Base-by-base conservation (phyloP, 192 early-diverging fungal genomes). In the Jimgerdemannia flammicorona region DNA sequence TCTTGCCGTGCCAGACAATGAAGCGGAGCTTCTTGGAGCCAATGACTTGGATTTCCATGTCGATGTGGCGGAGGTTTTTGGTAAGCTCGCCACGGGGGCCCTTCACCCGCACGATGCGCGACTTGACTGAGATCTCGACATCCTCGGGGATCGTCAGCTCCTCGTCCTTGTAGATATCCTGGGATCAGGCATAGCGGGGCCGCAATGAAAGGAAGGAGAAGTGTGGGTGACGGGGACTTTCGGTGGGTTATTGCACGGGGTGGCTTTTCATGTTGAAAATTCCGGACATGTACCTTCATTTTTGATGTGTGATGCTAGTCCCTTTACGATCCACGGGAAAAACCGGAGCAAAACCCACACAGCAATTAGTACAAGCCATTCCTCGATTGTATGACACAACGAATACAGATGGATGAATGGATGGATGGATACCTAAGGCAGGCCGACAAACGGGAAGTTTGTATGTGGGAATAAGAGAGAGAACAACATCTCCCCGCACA, bases 21-120 rank as follows among this genome's bases (percentile, higher is more conserved):
- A 99, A 90, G 78, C 86, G 87, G 85, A 97, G 85, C 86, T 90
- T 92, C 78, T 88, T 83, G 74, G 87, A 87, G 74, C 75, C 83
- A 68, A 86, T 81, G 76, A 90, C 87, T 86, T 87, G 85, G 78
- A 97, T 90, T 80, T 99, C 96, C 82, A 97, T 88, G 89, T 96
- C 91, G 77, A 96, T 87, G 89, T 99, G 98, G 79, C 93, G 89
- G 85, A 99, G 88, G 85, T 93, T 90, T 92, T 96, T 96, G 81
- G 71, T 86, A 78, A 99, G 86, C 41, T 81, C 83, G 76, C 98
- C 98, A 79, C 98, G 95, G 82, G 95, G 94, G 19, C 98, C 98
- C 73, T 90, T 94, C 59, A 99, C 94, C 74, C 84, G 88, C 79
- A 98, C 90, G 43, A 84, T 73, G 79, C 97, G 96, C 71, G 97